Base-by-base conservation (phyloP, 2,329 filamentous ascomycete genomes). In the Lojkania enalia region DNA sequence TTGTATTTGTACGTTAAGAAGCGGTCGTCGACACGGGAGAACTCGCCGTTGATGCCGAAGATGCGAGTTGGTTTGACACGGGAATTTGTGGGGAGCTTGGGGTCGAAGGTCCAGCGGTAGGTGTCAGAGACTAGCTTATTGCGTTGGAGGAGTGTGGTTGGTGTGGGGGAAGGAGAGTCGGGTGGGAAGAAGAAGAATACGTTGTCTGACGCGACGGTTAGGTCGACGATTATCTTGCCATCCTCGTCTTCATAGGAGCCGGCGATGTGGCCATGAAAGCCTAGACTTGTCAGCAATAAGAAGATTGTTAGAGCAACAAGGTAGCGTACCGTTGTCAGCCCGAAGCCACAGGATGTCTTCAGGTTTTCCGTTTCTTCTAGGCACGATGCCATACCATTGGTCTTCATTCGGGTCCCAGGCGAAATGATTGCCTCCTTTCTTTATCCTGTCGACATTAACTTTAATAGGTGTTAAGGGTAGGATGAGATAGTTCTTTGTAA, bases 331-430 rank as follows among this genome's bases (percentile, higher is more conserved):
- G 42, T 80, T 80, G 37, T 76, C 73, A 6, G 74, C 74, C 19
- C 75, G 59, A 39, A 79, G 71, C 77, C 78, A 80, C 1, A 74
- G 62, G 31, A 80, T 76, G 57, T 81, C 78, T 48, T 78, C 76
- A 0, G 73, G 69, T 51, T 76, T 78, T 0, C 71, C 77, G 2
- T 74, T 73, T 2, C 74, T 61, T 5, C 79, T 68, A 2, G 78
- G 78, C 2, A 81, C 77, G 12, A 81, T 66, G 0, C 76, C 79
- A 49, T 81, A 81, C 63, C 74, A 76, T 55, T 80, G 77, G 53
- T 81, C 77, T 57, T 81, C 77, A 2, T 77, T 64, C 0, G 77
- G 74, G 35, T 69, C 63, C 66, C 67, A 73, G 0, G 69, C 68
- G 51, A 70, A 73, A 40, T 72, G 67, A 38, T 72, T 68, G 3